Conservation (phyloP, 2,329 filamentous ascomycete species). For the Fusarium nelsonii region DNA sequence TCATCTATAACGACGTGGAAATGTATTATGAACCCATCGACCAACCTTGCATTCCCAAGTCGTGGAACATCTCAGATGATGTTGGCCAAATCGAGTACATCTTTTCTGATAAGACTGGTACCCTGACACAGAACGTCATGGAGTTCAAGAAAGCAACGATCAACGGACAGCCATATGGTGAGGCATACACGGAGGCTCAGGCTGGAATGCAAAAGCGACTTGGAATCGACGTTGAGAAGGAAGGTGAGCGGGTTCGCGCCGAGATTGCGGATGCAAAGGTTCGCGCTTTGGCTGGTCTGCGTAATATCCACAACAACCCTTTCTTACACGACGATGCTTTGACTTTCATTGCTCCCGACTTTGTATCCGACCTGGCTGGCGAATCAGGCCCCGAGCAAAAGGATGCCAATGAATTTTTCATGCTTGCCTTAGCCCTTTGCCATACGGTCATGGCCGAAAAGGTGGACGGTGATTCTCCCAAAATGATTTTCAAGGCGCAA, state of each 20-base stretch:
- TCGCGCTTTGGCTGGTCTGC: constrained; percentile 78
- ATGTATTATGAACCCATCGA: constrained; percentile 98
- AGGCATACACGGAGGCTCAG: constrained; percentile 97
- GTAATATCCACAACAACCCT: constrained; percentile 86
- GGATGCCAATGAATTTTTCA: constrained; percentile 85
- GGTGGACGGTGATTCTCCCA: constrained; percentile 88
- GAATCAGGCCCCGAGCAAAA: constrained; percentile 82
- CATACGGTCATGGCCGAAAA: constrained; percentile 96
- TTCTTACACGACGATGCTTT: constrained; percentile 91
- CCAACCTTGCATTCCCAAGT: constrained; percentile 95
- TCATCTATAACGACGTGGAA: constrained; percentile 94
- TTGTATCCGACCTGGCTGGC: constrained; percentile 84
- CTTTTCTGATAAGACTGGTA: constrained; percentile 98
- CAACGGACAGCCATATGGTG: constrained; percentile 95
- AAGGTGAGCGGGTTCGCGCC: constrained; percentile 76
- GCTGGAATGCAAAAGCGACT: constrained; percentile 94
- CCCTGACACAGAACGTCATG: constrained; percentile 97
- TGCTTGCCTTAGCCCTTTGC: constrained; percentile 94
- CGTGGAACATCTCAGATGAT: constrained; percentile 99
- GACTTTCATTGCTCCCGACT: constrained; percentile 93
- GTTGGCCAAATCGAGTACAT: constrained; percentile 99
- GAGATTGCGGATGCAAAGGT: constrained; percentile 85
- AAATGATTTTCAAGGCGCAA: constrained; percentile 95
- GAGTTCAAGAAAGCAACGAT: constrained; percentile 99
- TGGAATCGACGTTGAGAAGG: constrained; percentile 87